Evolutionary conservation across 352 stramenopile species (phyloP).

Genomic region (Pythium monospermum): DNA sequence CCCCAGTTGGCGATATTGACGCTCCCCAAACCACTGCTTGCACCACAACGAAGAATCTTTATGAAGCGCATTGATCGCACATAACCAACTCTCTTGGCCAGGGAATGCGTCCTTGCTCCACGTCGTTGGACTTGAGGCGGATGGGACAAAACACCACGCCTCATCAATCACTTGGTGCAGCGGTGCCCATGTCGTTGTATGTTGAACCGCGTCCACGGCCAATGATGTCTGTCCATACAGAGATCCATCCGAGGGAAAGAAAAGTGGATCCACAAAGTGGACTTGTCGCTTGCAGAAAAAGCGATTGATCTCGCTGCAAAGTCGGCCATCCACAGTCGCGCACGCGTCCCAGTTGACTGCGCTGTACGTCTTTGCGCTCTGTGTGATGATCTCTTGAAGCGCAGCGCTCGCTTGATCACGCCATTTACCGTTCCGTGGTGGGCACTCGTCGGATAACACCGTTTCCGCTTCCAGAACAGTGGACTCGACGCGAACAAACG

Average conservation of each 20-base stretch:
- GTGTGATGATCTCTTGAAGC: not conserved
- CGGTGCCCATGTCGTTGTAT: slow-evolving; percentile 16
- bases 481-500: slow-evolving; percentile 47
- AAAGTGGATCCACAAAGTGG: slow-evolving; percentile 37
- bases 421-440: not conserved
- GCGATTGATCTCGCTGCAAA: slow-evolving; percentile 34
- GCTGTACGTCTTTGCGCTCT: not conserved
- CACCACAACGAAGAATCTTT: not conserved
- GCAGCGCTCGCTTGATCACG: not conserved
- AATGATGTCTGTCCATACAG: too few relatives aligned
- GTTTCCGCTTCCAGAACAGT: not conserved
- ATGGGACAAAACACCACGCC: slow-evolving; percentile 10
- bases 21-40: slow-evolving; percentile 12
- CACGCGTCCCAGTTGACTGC: too few relatives aligned
- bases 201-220: too few relatives aligned
- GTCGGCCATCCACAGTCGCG: not conserved
- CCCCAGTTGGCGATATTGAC: not conserved
- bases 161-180: slow-evolving; percentile 8
- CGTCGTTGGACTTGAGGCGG: too few relatives aligned
- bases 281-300: slow-evolving; percentile 24
- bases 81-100: slow-evolving; percentile 17
- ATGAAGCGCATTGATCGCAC: slow-evolving; percentile 3
- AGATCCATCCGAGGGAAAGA: slow-evolving; percentile 11
- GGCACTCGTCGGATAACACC: not conserved
- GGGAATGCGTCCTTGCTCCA: slow-evolving; percentile 1